These are phyloP conservation scores for Ogataea paraovalis DNA, from an alignment of 805 yeast genomes.

Conservation along the genomic window DNA sequence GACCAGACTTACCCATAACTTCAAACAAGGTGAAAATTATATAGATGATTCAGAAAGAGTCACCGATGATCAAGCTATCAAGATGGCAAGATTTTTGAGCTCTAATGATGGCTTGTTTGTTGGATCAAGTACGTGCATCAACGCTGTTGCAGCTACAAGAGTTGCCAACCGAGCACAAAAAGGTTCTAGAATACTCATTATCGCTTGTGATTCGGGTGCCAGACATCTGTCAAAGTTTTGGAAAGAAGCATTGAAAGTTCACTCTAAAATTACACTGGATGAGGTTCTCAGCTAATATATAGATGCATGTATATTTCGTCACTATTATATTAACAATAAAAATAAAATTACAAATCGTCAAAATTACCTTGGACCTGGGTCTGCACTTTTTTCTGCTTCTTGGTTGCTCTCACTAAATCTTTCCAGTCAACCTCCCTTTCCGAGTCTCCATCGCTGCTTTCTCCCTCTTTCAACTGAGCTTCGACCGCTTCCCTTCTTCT, in stretches of 20 bases:
- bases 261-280: slow-evolving; percentile 34
- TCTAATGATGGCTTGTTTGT: slow-evolving; percentile 84
- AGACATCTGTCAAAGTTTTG: slow-evolving; percentile 91
- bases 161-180: slow-evolving; percentile 46
- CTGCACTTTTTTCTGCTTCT: slow-evolving; percentile 45
- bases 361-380: slow-evolving; percentile 51
- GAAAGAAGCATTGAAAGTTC: slow-evolving; percentile 56
- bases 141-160: slow-evolving; percentile 83
- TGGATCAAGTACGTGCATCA: slow-evolving; percentile 92
- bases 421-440: slow-evolving; percentile 81
- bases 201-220: slow-evolving; percentile 90
- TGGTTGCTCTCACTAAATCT: slow-evolving; percentile 63
- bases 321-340: not conserved
- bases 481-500: slow-evolving; percentile 68
- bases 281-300: slow-evolving; percentile 30
- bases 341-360: slow-evolving; percentile 44
- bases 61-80: slow-evolving; percentile 72
- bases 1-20: slow-evolving; percentile 81
- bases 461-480: slow-evolving; percentile 39
- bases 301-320: not conserved
- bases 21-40: slow-evolving; percentile 60
- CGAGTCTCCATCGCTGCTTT: slow-evolving; percentile 35
- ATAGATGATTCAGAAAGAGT: slow-evolving; percentile 82
- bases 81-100: slow-evolving; percentile 83
- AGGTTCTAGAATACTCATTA: slow-evolving; percentile 71